Percentiles rank a stretch among this genome's conserved stretches.
Conservation (phyloP, 1,284 basidiomycete genomes). For the Microbotryum scabiosae region DNA sequence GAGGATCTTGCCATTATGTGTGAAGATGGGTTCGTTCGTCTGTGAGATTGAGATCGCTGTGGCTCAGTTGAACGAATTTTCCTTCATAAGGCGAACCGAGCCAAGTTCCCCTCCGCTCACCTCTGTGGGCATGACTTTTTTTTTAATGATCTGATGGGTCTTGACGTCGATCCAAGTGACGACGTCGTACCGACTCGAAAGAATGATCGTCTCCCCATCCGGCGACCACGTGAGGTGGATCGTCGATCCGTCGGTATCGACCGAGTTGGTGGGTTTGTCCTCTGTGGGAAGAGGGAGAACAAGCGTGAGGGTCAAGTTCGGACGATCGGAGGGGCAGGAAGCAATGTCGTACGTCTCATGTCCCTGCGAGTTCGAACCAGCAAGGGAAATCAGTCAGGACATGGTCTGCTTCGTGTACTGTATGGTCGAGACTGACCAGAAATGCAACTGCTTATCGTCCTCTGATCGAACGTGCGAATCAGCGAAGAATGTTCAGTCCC, state of each 20-base stretch:
- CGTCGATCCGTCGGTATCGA: slow-evolving; percentile 25
- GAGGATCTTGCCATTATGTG: slow-evolving; percentile 27
- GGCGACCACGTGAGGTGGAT: slow-evolving; percentile 30
- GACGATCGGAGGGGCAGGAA: too few relatives aligned
- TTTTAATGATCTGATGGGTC: slow-evolving; percentile 6
- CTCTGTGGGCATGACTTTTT: slow-evolving; percentile 6
- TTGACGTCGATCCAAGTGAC: slow-evolving; percentile 24
- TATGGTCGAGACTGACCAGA: too few relatives aligned
- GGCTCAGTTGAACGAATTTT: too few relatives aligned
- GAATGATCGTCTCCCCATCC: slow-evolving; percentile 21
- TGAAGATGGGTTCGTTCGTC: slow-evolving; percentile 29
- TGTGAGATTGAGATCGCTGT: neutral
- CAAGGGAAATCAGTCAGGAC: too few relatives aligned
- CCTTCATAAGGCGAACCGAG: too few relatives aligned
- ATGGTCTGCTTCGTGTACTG: too few relatives aligned
- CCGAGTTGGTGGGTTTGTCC: slow-evolving; percentile 15
- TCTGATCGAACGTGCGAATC: neutral
- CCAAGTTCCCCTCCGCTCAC: neutral
- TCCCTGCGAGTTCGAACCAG: slow-evolving; percentile 17
- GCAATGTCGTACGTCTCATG: slow-evolving; percentile 20
- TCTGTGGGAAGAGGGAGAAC: slow-evolving; percentile 10
- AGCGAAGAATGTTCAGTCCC: neutral
- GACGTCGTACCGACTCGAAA: slow-evolving; percentile 16
- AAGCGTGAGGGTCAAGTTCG: neutral
- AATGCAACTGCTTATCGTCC: slow-evolving; percentile 20